Base-by-base conservation (phyloP, 805 yeast genomes). In the Saitoella complicata region DNA sequence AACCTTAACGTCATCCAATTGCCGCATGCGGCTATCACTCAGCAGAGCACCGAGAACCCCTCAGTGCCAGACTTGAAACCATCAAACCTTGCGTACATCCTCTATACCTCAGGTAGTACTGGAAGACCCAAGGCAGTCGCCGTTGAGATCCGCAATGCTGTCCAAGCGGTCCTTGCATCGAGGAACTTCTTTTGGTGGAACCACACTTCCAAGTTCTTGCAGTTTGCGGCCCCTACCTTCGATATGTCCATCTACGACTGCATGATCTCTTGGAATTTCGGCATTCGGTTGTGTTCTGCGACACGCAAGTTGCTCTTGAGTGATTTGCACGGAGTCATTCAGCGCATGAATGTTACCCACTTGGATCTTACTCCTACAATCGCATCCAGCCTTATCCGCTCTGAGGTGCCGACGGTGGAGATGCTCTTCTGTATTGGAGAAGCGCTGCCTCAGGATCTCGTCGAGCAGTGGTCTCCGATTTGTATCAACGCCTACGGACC, bases 401-500 rank as follows among this genome's bases (percentile, higher is more conserved):
- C 7, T 3, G 38, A 38, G 11, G 40, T 51, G 13, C 53, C 56
- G 2, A 31, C 32, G n/a, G 47, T 53, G 4, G 49, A 53, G 36
- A 34, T 38, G 10, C 41, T 53, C 7, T 51, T 45, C 13, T 53
- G 57, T 36, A 53, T 53, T n/a, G 57, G 57, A 10, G 57, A 53
- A 34, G 42, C 41, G 11, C 34, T 53, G 38, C 45, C 53, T 2
- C 51, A 35, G n/a, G 13, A 32, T n/a, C 32, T 53, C 29, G 49
- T 45, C 3, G 35, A 43, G 9, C 47, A 49, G 32, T 53, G 56
- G 56, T 49, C 45, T 37, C 51, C 47, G 8, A 35, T 12, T 7
- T 51, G 55, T 30, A 35, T 49, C 4, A 53, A 53, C 37, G 46
- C 55, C 8, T 53, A 53, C 37, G 57, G 57, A 6, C 57, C 57